Percentiles rank a stretch among this genome's conserved stretches.
Evolutionary conservation across 306 rosid genomes (phyloP).

Genomic region (Quercus engelmannii): DNA sequence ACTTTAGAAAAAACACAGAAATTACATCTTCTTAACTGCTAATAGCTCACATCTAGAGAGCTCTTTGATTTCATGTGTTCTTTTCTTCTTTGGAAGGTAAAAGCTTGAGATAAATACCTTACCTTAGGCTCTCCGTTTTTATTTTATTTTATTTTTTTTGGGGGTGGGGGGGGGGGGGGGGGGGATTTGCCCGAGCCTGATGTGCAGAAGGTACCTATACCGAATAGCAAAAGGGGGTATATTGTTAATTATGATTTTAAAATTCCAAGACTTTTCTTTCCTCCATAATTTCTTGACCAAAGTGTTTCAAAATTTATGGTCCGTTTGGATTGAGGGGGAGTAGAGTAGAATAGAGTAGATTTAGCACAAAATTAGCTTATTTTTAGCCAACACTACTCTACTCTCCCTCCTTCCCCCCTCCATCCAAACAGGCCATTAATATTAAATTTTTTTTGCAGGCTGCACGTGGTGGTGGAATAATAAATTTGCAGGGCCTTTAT

Average conservation of each 20-base stretch:
- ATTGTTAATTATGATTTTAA: background rate
- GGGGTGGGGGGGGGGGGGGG: background rate
- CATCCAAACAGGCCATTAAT: background rate
- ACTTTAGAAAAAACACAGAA: background rate
- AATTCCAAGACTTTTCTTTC: background rate
- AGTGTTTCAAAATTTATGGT: background rate
- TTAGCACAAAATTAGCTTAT: too few relatives aligned
- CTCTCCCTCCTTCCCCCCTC: too few relatives aligned
- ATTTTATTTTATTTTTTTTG: too few relatives aligned
- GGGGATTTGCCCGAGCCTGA: too few relatives aligned
- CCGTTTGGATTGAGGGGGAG: too few relatives aligned
- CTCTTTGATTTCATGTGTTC: background rate
- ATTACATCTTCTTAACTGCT: background rate
- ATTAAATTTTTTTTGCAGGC: slow-evolving; percentile 47
- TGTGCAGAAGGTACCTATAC: too few relatives aligned
- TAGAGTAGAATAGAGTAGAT: too few relatives aligned
- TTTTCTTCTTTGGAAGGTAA: background rate
- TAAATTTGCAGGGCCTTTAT: slow-evolving; percentile 77
- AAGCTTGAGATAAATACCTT: background rate
- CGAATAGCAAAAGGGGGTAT: too few relatives aligned
- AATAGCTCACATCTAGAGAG: background rate
- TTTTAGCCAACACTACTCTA: too few relatives aligned
- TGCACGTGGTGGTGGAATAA: slow-evolving; percentile 82
- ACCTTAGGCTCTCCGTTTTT: background rate
- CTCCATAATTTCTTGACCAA: background rate